These are phyloP conservation scores for Vitis rotundifolia DNA, from an alignment of 164 flowering plant species.

Conservation along the genomic window DNA sequence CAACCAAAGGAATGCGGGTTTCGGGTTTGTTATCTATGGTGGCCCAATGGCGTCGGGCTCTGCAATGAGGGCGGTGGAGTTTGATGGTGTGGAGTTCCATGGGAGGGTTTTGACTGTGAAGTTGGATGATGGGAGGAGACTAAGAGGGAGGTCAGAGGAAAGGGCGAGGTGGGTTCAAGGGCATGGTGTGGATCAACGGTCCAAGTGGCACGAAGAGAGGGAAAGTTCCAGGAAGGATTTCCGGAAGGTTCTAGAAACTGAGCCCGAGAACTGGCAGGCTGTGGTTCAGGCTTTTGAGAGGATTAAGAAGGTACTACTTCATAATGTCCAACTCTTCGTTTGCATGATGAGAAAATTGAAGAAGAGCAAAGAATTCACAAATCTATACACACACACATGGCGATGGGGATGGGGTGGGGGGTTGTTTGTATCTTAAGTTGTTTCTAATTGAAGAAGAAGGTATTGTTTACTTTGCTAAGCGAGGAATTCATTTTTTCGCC, in stretches of 20 bases:
- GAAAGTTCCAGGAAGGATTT: slow-evolving; percentile 55
- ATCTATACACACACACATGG: neutral
- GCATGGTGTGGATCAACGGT: slow-evolving; percentile 40
- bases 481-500: no score
- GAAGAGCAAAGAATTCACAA: neutral
- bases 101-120: slow-evolving; percentile 88
- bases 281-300: slow-evolving; percentile 80
- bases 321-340: neutral
- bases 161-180: slow-evolving; percentile 68
- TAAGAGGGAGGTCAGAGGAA: slow-evolving; percentile 52
- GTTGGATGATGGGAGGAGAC: slow-evolving; percentile 84
- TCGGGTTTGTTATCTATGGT: slow-evolving; percentile 73
- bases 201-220: slow-evolving; percentile 85
- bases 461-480: no score
- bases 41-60: slow-evolving; percentile 61
- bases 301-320: slow-evolving; percentile 64
- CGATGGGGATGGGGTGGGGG: no score
- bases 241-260: slow-evolving; percentile 61
- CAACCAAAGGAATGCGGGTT: slow-evolving; percentile 73
- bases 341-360: slow-evolving; percentile 1
- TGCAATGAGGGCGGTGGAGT: slow-evolving; percentile 83
- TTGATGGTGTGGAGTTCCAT: slow-evolving; percentile 94
- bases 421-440: no score
- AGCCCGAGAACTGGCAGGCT: slow-evolving; percentile 91
- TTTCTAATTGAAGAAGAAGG: no score